These are phyloP conservation scores for Ananas comosus DNA, from an alignment of 176 grass and related monocot genomes.

Conservation along the genomic window DNA sequence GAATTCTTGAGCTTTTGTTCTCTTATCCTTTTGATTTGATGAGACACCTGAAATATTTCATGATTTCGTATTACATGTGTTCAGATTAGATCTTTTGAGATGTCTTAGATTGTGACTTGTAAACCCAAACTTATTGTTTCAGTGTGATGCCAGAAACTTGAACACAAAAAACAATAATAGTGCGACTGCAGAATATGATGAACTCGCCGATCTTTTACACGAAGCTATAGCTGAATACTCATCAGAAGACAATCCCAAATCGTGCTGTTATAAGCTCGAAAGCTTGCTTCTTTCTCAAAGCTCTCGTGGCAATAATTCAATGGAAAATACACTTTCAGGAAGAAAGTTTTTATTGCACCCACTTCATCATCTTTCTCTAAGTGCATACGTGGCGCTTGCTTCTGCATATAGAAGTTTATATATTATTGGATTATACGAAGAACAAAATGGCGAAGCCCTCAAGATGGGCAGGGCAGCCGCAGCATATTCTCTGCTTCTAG, in stretches of 20 bases:
- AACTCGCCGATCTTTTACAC: conserved; percentile 43
- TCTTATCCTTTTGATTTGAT: conserved; percentile 14
- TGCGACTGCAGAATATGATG: conserved; percentile 20
- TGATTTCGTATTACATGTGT: no score
- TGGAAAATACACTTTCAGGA: conserved; percentile 20
- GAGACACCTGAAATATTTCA: background rate
- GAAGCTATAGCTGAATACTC: conserved; percentile 59
- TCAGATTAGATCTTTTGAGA: no score
- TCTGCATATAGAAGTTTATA: conserved; percentile 52
- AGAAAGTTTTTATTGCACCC: conserved; percentile 46
- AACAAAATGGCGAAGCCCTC: conserved; percentile 18
- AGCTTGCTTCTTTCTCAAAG: conserved; percentile 46
- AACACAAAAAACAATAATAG: conserved; percentile 21
- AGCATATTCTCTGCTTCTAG: conserved; percentile 63
- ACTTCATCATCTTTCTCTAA: conserved; percentile 57
- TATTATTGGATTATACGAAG: conserved; percentile 11
- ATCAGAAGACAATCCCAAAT: conserved; percentile 45
- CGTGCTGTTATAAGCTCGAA: conserved; percentile 67
- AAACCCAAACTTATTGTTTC: conserved; percentile 4
- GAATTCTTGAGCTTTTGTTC: background rate
- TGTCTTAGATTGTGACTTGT: background rate
- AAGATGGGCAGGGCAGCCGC: conserved; percentile 48
- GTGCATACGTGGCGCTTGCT: conserved; percentile 55
- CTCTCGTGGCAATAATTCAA: conserved; percentile 14
- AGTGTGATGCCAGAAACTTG: conserved; percentile 46